Evolutionary conservation across 345 rosid genomes (phyloP).

Genomic region (Eucalyptus sp.): DNA sequence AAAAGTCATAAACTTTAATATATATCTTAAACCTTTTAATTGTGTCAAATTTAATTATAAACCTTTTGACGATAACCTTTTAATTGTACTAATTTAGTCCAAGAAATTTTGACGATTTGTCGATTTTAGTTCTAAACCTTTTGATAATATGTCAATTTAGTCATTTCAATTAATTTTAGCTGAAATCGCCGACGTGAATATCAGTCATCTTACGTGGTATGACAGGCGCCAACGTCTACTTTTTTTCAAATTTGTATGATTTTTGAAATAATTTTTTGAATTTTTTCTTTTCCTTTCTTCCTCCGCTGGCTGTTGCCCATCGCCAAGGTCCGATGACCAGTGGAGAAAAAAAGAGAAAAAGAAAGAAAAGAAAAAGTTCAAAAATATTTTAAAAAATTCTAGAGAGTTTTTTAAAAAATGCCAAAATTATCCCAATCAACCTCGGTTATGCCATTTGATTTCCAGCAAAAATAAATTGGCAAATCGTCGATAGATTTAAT

Average conservation of each 20-base stretch:
- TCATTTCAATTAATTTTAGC: rapidly evolving
- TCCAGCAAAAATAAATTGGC: not conserved
- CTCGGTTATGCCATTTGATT: not conserved
- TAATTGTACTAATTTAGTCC: not conserved
- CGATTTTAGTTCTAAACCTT: not conserved
- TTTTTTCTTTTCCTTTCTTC: not conserved
- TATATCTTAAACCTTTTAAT: not conserved
- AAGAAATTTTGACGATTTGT: rapidly evolving
- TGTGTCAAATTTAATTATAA: not conserved
- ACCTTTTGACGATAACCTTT: rapidly evolving
- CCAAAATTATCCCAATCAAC: rapidly evolving
- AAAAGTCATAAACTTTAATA: not conserved
- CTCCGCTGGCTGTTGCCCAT: not conserved
- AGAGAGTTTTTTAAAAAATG: rapidly evolving
- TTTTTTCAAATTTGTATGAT: no score
- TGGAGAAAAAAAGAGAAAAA: not conserved
- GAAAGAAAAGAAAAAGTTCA: no score
- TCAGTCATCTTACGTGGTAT: not conserved
- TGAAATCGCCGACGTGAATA: rapidly evolving
- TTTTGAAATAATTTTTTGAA: not conserved
- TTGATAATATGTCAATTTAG: not conserved
- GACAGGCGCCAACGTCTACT: rapidly evolving
- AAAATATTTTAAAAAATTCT: no score
- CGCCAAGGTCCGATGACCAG: rapidly evolving
- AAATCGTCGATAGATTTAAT: rapidly evolving